phyloP scores from a whole-genome alignment of 305 asterid genomes.

The Fraxinus xanthoxyloides region DNA sequence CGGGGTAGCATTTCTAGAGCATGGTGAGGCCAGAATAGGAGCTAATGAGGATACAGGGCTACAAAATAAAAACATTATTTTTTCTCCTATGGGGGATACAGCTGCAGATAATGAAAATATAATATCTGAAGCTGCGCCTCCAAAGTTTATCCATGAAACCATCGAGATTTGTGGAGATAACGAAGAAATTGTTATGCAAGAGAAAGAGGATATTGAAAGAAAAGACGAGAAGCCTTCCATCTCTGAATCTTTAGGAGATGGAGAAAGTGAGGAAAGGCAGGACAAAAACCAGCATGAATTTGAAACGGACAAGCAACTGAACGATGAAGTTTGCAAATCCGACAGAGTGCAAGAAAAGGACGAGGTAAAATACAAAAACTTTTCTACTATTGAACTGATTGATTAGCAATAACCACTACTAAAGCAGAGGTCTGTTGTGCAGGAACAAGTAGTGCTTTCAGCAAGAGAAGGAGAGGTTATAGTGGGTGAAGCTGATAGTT shows the following conservation, averaged over 20 bases:
- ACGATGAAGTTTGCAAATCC: constrained; percentile 22
- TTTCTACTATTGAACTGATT: constrained; percentile 12
- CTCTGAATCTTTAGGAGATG: constrained; percentile 18
- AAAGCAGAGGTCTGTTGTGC: constrained; percentile 20
- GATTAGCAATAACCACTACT: constrained; percentile 9
- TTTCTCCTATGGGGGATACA: constrained; percentile 11
- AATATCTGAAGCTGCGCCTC: constrained; percentile 20
- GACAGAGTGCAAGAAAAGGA: constrained; percentile 25
- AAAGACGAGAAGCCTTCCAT: constrained; percentile 13
- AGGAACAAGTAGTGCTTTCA: constrained; percentile 35
- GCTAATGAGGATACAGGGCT: constrained; percentile 24
- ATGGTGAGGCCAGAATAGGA: constrained; percentile 23
- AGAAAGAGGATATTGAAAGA: constrained; percentile 18
- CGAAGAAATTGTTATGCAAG: constrained; percentile 15
- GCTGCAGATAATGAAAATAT: constrained; percentile 16
- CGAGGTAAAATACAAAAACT: constrained; percentile 33
- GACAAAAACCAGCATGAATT: constrained; percentile 11
- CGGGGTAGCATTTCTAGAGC: constrained; percentile 10
- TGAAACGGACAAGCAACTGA: neutral
- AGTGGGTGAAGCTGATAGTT: constrained; percentile 18
- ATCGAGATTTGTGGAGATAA: constrained; percentile 14
- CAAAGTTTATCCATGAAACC: constrained; percentile 11
- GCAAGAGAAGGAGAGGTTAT: constrained; percentile 23
- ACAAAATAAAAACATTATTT: constrained; percentile 16
- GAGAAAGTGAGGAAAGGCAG: constrained; percentile 26